Percentiles rank a stretch among this genome's conserved stretches.
Evolutionary conservation across 129 eudicot species (phyloP).

Genomic region (Artemisia argyi): DNA sequence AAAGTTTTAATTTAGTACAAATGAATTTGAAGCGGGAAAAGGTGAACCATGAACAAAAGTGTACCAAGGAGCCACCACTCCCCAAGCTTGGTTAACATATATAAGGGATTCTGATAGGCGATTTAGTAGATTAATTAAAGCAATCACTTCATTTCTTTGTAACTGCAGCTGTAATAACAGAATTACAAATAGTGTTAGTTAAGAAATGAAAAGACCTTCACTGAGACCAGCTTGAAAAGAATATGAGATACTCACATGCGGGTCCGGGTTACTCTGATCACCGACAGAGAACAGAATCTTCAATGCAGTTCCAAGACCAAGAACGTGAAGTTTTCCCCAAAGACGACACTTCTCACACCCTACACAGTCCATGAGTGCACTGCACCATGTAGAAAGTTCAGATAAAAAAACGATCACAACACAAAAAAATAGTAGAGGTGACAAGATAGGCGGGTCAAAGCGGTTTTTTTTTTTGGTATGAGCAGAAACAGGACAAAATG

Average conservation of each 20-base stretch:
- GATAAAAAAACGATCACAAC: background rate
- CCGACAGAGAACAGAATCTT: constrained; percentile 79
- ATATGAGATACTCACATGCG: constrained; percentile 48
- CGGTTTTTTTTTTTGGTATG: background rate
- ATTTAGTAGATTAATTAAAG: constrained; percentile 71
- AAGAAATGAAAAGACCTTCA: background rate
- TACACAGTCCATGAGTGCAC: constrained; percentile 94
- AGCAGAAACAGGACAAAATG: background rate
- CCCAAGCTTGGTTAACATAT: constrained; percentile 31
- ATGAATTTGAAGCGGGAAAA: background rate
- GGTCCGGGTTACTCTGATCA: constrained; percentile 33
- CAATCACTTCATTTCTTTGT: constrained; percentile 93
- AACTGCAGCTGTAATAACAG: constrained; percentile 56
- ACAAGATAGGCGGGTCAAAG: background rate
- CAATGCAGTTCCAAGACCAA: constrained; percentile 92
- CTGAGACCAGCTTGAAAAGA: background rate
- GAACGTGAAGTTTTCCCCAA: constrained; percentile 98
- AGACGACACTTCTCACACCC: constrained; percentile 94
- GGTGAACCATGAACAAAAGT: constrained; percentile 6
- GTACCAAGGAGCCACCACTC: constrained; percentile 40
- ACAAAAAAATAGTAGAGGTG: background rate
- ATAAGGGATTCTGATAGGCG: constrained; percentile 81
- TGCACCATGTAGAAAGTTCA: constrained; percentile 26
- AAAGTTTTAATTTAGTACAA: background rate
- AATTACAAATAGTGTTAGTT: background rate